Evolutionary conservation across 495 filamentous ascomycete species (phyloP).

Genomic region (Pseudoneurospora amorphoporcata): DNA sequence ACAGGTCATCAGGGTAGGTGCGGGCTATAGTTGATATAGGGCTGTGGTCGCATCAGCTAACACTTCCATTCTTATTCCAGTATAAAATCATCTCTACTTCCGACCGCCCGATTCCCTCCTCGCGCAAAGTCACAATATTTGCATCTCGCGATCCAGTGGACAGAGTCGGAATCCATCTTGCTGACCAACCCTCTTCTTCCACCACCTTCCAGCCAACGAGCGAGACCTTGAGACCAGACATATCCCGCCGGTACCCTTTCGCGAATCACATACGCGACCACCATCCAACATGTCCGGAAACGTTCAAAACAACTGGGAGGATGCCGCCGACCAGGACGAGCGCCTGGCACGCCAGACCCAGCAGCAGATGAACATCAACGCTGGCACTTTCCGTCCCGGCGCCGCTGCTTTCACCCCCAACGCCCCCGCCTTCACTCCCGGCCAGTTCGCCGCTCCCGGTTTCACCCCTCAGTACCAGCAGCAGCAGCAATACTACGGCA

Average conservation of each 20-base stretch:
- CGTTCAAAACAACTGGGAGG: constrained; percentile 83
- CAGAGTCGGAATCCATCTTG: neutral
- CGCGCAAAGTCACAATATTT: neutral
- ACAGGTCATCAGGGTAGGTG: neutral
- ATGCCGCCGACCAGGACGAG: constrained; percentile 82
- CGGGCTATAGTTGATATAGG: neutral
- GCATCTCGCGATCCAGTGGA: neutral
- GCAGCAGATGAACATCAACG: constrained; percentile 63
- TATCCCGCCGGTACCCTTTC: neutral
- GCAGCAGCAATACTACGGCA: constrained; percentile 37
- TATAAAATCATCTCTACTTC: neutral
- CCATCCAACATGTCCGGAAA: constrained; percentile 57
- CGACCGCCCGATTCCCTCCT: neutral
- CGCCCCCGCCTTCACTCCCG: constrained; percentile 67
- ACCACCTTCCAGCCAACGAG: neutral
- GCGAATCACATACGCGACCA: neutral
- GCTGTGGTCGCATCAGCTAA: neutral
- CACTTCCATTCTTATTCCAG: neutral
- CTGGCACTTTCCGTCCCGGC: constrained; percentile 57
- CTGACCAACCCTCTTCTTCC: constrained; percentile 8
- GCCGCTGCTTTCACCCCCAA: constrained; percentile 73
- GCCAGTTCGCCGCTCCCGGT: constrained; percentile 48
- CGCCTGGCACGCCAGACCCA: constrained; percentile 71
- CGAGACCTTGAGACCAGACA: constrained; percentile 1
- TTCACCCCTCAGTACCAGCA: constrained; percentile 39